Evolutionary conservation across 129 eudicot species (phyloP).

Genomic region (carrot (Daucus carota)): DNA sequence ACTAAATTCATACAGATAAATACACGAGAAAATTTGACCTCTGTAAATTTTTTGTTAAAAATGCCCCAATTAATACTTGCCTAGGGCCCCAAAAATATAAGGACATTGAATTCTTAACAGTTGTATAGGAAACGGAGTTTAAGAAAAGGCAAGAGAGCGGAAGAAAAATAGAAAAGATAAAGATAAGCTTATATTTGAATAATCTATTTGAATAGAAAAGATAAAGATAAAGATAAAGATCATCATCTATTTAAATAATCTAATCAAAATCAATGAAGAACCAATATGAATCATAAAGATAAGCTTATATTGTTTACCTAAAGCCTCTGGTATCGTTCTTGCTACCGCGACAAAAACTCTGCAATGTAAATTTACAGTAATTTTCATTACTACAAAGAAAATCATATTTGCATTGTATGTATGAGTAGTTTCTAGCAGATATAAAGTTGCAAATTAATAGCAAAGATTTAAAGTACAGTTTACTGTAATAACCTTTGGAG

Average conservation of each 20-base stretch:
- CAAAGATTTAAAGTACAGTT: background rate
- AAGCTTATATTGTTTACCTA: constrained; percentile 40
- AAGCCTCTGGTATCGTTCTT: constrained; percentile 87
- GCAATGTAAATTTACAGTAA: constrained; percentile 20
- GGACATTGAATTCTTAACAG: too few species aligned
- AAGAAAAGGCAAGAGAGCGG: too few species aligned
- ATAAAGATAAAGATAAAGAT: too few species aligned
- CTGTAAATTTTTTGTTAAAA: too few species aligned
- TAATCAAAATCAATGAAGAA: background rate
- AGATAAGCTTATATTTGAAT: too few species aligned
- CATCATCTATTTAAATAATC: background rate
- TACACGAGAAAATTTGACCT: too few species aligned
- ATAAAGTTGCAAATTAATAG: background rate
- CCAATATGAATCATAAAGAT: background rate
- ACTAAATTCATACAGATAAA: too few species aligned
- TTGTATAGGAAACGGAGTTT: too few species aligned
- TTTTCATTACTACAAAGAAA: background rate
- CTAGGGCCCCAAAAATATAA: too few species aligned
- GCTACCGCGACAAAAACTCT: constrained; percentile 97
- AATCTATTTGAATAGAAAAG: too few species aligned
- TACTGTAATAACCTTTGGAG: background rate
- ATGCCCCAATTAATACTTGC: too few species aligned
- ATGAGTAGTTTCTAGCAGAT: background rate
- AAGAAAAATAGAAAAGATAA: too few species aligned
- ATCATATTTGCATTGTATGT: background rate